These are phyloP conservation scores for Didymella segeticola DNA, from an alignment of 2,329 filamentous ascomycete genomes.

Conservation along the genomic window DNA sequence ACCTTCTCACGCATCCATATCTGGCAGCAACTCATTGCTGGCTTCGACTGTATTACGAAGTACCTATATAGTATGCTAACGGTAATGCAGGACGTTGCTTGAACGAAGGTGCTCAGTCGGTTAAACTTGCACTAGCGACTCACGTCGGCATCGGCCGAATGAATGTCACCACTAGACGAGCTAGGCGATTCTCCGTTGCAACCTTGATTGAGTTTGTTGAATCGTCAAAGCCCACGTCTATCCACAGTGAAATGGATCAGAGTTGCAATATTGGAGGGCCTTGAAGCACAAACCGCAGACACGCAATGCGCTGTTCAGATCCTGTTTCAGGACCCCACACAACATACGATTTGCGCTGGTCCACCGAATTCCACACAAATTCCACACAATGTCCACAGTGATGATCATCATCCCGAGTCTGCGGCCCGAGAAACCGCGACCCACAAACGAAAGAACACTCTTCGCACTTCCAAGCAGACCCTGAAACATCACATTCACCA, in stretches of 20 bases:
- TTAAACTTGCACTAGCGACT: background rate
- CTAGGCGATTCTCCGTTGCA: background rate
- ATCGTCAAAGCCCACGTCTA: background rate
- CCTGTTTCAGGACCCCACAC: conserved; percentile 7
- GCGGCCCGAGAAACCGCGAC: background rate
- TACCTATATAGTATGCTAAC: background rate
- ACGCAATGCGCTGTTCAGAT: background rate
- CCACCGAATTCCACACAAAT: background rate
- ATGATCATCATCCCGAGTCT: background rate
- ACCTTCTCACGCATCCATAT: background rate
- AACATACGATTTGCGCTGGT: background rate
- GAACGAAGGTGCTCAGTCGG: background rate
- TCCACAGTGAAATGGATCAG: conserved; percentile 1
- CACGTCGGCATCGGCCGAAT: background rate
- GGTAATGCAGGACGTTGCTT: background rate
- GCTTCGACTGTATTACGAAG: too few species aligned
- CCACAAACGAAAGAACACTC: background rate
- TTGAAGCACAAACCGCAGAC: conserved; percentile 5
- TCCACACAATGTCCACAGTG: background rate
- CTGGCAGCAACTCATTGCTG: too few species aligned
- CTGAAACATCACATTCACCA: conserved; percentile 1
- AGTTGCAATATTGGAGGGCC: conserved; percentile 1
- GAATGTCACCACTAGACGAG: background rate
- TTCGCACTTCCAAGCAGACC: background rate
- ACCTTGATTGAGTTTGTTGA: conserved; percentile 1